These are phyloP conservation scores for Mycena galericulata DNA, from an alignment of 768 basidiomycete species.

Conservation along the genomic window DNA sequence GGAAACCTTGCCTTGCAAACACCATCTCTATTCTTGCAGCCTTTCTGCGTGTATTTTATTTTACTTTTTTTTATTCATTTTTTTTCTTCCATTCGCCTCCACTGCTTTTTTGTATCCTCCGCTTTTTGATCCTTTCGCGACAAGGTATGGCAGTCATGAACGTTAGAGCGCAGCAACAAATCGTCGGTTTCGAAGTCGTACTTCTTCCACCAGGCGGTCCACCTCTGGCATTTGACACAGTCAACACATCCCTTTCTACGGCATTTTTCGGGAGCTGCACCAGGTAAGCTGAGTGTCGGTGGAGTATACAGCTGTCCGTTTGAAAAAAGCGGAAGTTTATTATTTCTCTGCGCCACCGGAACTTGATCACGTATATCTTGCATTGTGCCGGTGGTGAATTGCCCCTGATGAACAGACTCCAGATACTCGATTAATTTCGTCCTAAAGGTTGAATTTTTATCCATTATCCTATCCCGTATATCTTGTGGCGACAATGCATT, in stretches of 20 bases:
- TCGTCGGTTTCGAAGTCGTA: neutral
- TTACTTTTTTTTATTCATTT: neutral
- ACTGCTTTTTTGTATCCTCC: neutral
- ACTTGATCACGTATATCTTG: no score
- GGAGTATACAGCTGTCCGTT: no score
- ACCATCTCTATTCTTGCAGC: neutral
- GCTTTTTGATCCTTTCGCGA: neutral
- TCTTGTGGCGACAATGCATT: slow-evolving; percentile 30
- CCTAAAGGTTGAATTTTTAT: slow-evolving; percentile 5
- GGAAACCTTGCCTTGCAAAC: slow-evolving; percentile 9
- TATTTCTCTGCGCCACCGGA: no score
- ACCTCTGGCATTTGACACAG: neutral
- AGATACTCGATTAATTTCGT: slow-evolving; percentile 7
- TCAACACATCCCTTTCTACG: no score
- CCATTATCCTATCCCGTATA: slow-evolving; percentile 26
- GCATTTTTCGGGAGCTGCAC: no score
- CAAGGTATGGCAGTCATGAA: neutral
- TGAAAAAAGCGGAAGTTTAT: no score
- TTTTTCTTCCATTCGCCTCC: neutral
- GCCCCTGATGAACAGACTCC: slow-evolving; percentile 3
- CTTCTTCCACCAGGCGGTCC: neutral
- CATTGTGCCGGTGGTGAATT: no score
- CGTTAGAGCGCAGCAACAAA: neutral
- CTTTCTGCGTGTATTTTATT: neutral
- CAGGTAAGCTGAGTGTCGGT: no score